A percentile compares a stretch with the other conserved stretches of the same genome.
phyloP scores from a whole-genome alignment of 306 rosid species.

The Corylus avellana region DNA sequence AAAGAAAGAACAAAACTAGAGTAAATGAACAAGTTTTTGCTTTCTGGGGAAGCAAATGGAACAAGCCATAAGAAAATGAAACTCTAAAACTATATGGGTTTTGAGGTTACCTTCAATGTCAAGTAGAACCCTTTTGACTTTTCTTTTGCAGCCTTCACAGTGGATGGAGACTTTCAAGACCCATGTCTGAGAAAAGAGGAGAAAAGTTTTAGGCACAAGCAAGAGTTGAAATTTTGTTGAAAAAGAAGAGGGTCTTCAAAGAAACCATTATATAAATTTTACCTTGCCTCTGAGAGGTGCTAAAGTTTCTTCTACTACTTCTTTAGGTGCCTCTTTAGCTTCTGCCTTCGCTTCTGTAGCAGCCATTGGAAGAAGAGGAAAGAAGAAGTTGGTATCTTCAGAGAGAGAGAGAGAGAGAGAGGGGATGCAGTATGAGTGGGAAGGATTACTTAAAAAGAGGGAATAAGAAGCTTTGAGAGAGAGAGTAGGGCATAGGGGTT shows the following conservation, averaged over 20 bases:
- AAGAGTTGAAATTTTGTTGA: not conserved
- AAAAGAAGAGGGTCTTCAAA: not conserved
- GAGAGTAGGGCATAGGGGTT: conserved; percentile 16
- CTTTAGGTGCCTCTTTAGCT: conserved; percentile 37
- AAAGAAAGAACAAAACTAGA: not conserved
- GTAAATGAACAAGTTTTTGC: not conserved
- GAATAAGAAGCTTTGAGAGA: conserved; percentile 21
- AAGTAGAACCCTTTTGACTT: conserved; percentile 55
- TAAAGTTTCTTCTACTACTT: conserved; percentile 34
- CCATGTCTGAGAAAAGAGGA: conserved; percentile 40
- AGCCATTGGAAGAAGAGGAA: conserved; percentile 46
- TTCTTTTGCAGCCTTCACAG: conserved; percentile 78
- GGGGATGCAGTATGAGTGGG: not conserved
- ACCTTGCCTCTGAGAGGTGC: conserved; percentile 72
- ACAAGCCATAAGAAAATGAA: not conserved
- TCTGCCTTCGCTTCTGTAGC: conserved; percentile 31
- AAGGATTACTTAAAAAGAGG: conserved; percentile 28
- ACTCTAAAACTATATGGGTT: not conserved
- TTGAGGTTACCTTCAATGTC: conserved; percentile 58
- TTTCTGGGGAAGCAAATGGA: not conserved
- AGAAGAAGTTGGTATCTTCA: conserved; percentile 5
- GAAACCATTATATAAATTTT: conserved; percentile 4
- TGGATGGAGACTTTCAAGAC: conserved; percentile 67
- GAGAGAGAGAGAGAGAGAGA: conserved; percentile 20
- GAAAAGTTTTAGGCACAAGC: conserved; percentile 15